Conservation (phyloP, 108 stramenopile genomes). For the Conticribra weissflogii region DNA sequence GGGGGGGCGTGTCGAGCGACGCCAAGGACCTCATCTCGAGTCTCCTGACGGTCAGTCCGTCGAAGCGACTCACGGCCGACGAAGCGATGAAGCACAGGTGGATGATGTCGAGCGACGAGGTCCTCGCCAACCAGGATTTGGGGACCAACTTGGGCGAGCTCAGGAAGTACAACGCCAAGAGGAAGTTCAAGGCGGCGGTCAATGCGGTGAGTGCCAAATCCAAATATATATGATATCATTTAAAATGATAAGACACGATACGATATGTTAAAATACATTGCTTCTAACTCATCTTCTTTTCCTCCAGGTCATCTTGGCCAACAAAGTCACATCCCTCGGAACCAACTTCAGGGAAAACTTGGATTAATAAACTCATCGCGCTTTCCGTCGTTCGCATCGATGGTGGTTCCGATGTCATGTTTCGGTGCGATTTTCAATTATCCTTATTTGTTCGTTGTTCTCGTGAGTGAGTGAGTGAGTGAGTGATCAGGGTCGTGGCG, state of each 20-base stretch:
- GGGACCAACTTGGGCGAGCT: slow-evolving; percentile 50
- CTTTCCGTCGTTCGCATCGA: background rate
- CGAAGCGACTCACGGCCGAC: slow-evolving; percentile 64
- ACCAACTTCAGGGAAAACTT: slow-evolving; percentile 55
- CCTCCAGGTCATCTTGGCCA: slow-evolving; percentile 18
- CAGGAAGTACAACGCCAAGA: slow-evolving; percentile 55
- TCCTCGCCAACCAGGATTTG: slow-evolving; percentile 52
- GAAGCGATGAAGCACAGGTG: slow-evolving; percentile 80
- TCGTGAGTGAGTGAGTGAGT: too few relatives aligned
- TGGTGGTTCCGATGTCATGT: background rate
- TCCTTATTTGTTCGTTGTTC: too few relatives aligned
- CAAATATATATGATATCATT: too few relatives aligned
- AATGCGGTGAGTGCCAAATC: slow-evolving; percentile 41
- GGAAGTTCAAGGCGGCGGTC: slow-evolving; percentile 58
- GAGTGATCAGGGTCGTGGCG: too few relatives aligned
- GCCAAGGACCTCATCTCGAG: slow-evolving; percentile 81
- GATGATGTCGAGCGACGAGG: slow-evolving; percentile 62
- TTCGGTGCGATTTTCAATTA: background rate
- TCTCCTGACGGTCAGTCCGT: slow-evolving; percentile 76
- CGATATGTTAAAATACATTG: too few relatives aligned
- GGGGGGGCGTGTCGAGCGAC: slow-evolving; percentile 79
- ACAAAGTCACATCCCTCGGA: slow-evolving; percentile 65
- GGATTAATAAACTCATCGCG: too few relatives aligned
- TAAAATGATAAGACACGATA: too few relatives aligned
- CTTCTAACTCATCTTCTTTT: background rate